phyloP scores from a whole-genome alignment of 495 filamentous ascomycete genomes.

The Oleoguttula mirabilis region DNA sequence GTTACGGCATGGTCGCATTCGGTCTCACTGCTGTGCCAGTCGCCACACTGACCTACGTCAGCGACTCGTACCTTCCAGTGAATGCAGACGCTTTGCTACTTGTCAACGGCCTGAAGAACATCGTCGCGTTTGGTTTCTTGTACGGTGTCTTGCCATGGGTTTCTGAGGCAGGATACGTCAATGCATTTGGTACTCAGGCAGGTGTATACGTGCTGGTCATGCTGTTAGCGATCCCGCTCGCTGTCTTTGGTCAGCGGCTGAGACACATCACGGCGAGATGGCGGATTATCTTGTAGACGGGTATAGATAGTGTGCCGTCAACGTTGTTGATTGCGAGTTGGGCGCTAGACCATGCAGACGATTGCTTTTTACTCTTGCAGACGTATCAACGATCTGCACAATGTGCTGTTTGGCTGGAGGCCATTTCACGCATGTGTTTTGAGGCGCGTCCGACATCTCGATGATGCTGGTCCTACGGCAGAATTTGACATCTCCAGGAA shows the following conservation, averaged over 20 bases:
- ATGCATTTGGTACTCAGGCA: constrained; percentile 26
- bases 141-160: constrained; percentile 29
- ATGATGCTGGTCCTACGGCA: too few species aligned
- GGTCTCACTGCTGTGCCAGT: constrained; percentile 22
- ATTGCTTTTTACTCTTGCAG: too few species aligned
- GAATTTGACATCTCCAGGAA: too few species aligned
- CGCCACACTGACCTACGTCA: constrained; percentile 22
- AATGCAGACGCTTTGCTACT: constrained; percentile 27
- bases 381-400: too few species aligned
- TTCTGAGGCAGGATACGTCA: constrained; percentile 23
- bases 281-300: constrained; percentile 27
- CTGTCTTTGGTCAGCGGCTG: constrained; percentile 21
- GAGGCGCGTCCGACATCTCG: too few species aligned
- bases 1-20: constrained; percentile 26
- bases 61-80: constrained; percentile 25
- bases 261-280: constrained; percentile 23
- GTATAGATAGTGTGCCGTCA: too few species aligned
- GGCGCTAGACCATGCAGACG: too few species aligned
- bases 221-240: constrained; percentile 16
- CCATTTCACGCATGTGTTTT: too few species aligned
- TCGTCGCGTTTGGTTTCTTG: constrained; percentile 26
- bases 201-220: constrained; percentile 25
- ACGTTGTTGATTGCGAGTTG: too few species aligned
- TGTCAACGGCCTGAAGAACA: constrained; percentile 25
- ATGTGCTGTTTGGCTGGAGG: too few species aligned